A percentile compares a stretch with the other conserved stretches of the same genome.
These are phyloP conservation scores for Penicillium diatomitis DNA, from an alignment of 495 filamentous ascomycete species.

Conservation along the genomic window DNA sequence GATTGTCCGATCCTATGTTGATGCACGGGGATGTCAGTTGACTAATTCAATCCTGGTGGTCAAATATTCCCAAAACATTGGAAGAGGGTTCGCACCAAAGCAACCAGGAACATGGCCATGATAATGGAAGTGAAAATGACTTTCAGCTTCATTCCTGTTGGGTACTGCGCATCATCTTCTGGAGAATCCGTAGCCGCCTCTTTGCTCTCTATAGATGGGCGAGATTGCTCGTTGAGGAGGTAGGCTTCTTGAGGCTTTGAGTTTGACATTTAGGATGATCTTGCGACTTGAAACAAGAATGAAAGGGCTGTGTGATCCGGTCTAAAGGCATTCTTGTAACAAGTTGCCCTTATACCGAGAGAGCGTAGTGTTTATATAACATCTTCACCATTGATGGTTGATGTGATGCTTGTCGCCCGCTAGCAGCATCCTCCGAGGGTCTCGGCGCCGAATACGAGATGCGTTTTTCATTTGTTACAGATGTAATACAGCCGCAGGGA, in stretches of 20 bases:
- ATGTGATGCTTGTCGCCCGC: no score
- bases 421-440: no score
- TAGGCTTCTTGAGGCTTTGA: neutral
- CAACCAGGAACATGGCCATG: constrained; percentile 2
- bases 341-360: no score
- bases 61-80: neutral
- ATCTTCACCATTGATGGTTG: no score
- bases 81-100: neutral
- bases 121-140: neutral
- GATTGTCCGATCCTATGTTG: constrained; percentile 46
- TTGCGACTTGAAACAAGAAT: no score
- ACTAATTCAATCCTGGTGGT: neutral
- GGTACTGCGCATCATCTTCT: neutral
- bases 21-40: neutral
- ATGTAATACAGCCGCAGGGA: no score
- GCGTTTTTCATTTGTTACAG: no score
- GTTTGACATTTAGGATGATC: no score
- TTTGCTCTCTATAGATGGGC: neutral
- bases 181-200: neutral
- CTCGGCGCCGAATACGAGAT: no score
- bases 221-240: neutral
- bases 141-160: neutral
- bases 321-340: no score
- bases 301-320: no score
- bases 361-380: no score